Conservation (phyloP, 306 rosid genomes). For the Trichosanthes cucumerina region DNA sequence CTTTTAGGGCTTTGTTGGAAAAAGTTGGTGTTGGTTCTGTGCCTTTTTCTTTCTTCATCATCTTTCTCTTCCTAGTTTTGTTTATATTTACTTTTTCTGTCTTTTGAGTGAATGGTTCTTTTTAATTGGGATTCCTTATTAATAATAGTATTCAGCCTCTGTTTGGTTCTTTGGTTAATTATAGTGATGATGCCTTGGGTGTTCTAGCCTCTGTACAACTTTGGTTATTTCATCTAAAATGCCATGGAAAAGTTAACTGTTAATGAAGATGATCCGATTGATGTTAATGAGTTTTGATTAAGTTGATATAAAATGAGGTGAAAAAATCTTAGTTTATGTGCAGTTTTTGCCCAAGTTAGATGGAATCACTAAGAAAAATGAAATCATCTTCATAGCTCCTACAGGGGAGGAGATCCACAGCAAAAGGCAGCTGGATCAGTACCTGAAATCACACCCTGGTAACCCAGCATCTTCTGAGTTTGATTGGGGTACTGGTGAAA, state of each 20-base stretch:
- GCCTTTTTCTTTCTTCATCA: background rate
- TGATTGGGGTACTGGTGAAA: constrained; percentile 91
- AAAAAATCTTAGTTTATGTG: background rate
- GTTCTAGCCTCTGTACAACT: background rate
- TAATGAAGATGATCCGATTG: background rate
- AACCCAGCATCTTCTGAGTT: constrained; percentile 60
- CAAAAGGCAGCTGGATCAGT: constrained; percentile 65
- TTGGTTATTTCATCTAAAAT: background rate
- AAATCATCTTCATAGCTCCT: constrained; percentile 70
- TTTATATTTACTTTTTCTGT: background rate
- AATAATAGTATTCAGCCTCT: background rate
- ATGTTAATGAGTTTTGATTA: background rate
- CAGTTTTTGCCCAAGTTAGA: background rate
- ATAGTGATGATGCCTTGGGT: background rate
- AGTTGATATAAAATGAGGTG: background rate
- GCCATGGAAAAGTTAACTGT: background rate
- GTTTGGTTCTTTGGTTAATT: background rate
- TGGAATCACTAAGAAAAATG: constrained; percentile 38
- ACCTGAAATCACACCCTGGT: constrained; percentile 75
- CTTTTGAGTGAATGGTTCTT: background rate
- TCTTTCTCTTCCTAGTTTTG: background rate
- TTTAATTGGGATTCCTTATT: background rate
- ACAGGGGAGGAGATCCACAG: constrained; percentile 67
- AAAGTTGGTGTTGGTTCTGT: background rate
- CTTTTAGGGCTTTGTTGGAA: background rate